phyloP scores from a whole-genome alignment of 495 filamentous ascomycete genomes.

The Neurospora sp. region DNA sequence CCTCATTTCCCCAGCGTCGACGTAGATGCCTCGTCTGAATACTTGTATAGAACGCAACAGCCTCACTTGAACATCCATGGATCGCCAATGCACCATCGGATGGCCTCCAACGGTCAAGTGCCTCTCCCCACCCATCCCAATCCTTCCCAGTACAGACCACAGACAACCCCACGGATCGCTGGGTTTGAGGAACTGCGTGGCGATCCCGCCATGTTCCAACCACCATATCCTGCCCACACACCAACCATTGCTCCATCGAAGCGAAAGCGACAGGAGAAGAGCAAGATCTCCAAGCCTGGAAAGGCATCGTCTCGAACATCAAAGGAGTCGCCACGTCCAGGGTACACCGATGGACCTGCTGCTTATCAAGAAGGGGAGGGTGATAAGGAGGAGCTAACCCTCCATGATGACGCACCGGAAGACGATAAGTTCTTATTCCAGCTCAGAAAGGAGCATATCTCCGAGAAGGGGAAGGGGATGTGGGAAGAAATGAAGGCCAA shows the following conservation, averaged over 20 bases:
- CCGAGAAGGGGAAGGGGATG: conserved; percentile 42
- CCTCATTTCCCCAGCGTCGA: conserved; percentile 8
- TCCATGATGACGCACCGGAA: conserved; percentile 35
- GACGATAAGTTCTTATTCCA: conserved; percentile 36
- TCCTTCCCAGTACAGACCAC: conserved; percentile 13
- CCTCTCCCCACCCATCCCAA: conserved; percentile 14
- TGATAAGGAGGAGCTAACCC: conserved; percentile 17
- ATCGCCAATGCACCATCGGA: conserved; percentile 17
- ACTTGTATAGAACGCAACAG: conserved; percentile 5
- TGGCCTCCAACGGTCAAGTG: conserved; percentile 13
- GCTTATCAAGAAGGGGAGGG: conserved; percentile 6
- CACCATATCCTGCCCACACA: conserved; percentile 16
- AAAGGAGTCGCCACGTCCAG: conserved; percentile 12
- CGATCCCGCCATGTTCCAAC: conserved; percentile 12
- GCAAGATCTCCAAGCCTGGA: conserved; percentile 13
- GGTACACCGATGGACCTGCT: conserved; percentile 2
- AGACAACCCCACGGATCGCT: conserved; percentile 11
- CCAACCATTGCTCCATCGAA: conserved; percentile 11
- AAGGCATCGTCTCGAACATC: conserved; percentile 14
- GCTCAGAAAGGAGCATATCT: conserved; percentile 30
- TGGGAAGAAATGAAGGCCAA: conserved; percentile 41
- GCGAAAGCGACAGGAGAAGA: conserved; percentile 8
- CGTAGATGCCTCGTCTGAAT: conserved; percentile 2
- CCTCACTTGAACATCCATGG: conserved; percentile 8
- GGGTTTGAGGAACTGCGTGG: conserved; percentile 19